These are phyloP conservation scores for Daedaleopsis sinensis DNA, from an alignment of 768 basidiomycete genomes.

Conservation along the genomic window DNA sequence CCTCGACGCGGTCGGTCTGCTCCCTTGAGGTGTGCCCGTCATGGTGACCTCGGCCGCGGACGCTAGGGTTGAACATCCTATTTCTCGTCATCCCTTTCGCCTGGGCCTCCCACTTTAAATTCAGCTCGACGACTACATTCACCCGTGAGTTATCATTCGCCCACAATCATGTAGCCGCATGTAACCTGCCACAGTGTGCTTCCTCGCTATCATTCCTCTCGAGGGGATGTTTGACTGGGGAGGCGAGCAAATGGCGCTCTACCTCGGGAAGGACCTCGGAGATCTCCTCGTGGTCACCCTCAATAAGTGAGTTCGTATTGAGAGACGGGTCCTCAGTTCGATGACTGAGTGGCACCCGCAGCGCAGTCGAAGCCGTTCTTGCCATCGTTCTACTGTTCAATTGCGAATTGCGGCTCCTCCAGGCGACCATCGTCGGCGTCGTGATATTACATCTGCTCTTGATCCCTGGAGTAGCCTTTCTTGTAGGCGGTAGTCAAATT, in stretches of 20 bases:
- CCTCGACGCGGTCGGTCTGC: background rate
- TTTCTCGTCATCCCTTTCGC: conserved; percentile 60
- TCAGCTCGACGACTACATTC: conserved; percentile 47
- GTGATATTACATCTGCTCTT: conserved; percentile 74
- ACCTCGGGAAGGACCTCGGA: conserved; percentile 59
- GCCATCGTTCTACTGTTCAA: conserved; percentile 67
- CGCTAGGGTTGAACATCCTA: conserved; percentile 60
- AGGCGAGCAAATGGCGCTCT: conserved; percentile 57
- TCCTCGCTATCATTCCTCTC: conserved; percentile 67
- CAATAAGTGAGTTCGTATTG: conserved; percentile 53
- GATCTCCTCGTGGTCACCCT: conserved; percentile 67
- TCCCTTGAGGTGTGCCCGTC: too few species aligned
- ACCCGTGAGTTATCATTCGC: conserved; percentile 38
- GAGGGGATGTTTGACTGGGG: conserved; percentile 70
- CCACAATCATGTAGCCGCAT: too few species aligned
- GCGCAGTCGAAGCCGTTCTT: conserved; percentile 71
- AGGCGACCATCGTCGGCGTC: conserved; percentile 73
- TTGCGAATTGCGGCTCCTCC: conserved; percentile 67
- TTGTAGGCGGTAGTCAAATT: conserved; percentile 71
- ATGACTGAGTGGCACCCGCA: conserved; percentile 27
- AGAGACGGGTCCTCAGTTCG: background rate
- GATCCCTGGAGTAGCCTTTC: conserved; percentile 69
- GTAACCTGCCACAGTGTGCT: conserved; percentile 48
- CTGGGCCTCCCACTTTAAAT: conserved; percentile 57
- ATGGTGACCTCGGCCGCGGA: background rate